phyloP scores from a whole-genome alignment of 371 early-diverging fungal genomes.

The Rhizomucor miehei region DNA sequence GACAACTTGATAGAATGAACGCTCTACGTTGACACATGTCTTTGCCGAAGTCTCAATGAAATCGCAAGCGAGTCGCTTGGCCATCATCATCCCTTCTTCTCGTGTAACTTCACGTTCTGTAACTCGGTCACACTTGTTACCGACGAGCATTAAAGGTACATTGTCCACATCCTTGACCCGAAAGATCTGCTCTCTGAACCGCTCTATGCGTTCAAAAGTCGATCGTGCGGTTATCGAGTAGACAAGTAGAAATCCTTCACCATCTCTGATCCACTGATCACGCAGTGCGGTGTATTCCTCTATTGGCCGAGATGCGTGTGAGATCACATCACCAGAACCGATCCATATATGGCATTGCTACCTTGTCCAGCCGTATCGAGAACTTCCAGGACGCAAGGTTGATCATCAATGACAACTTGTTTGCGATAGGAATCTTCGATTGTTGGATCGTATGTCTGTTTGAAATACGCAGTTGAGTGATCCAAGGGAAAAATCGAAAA shows the following conservation, averaged over 20 bases:
- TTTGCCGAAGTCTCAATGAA: conserved; percentile 83
- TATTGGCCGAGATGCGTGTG: conserved; percentile 9
- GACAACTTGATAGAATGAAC: conserved; percentile 55
- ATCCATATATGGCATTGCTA: conserved; percentile 8
- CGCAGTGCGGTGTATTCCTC: conserved; percentile 84
- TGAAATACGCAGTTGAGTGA: too few relatives aligned
- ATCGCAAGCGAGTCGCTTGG: conserved; percentile 37
- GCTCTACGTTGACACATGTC: conserved; percentile 74
- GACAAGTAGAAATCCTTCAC: conserved; percentile 85
- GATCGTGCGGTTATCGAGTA: conserved; percentile 84
- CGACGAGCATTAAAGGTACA: conserved; percentile 84
- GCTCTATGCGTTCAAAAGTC: conserved; percentile 77
- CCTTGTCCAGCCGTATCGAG: conserved; percentile 95
- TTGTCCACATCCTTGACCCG: conserved; percentile 79
- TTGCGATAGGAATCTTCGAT: conserved; percentile 96
- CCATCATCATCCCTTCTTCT: conserved; percentile 38
- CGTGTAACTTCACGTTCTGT: conserved; percentile 72
- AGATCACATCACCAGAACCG: background rate
- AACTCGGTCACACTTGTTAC: conserved; percentile 85
- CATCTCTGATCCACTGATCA: conserved; percentile 94
- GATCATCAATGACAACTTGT: conserved; percentile 96
- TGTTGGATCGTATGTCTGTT: conserved; percentile 92
- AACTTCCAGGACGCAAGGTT: conserved; percentile 90
- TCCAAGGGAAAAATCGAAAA: background rate
- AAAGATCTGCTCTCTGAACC: conserved; percentile 77